These are phyloP conservation scores for Salix arbutifolia DNA, from an alignment of 345 rosid genomes.

Conservation along the genomic window DNA sequence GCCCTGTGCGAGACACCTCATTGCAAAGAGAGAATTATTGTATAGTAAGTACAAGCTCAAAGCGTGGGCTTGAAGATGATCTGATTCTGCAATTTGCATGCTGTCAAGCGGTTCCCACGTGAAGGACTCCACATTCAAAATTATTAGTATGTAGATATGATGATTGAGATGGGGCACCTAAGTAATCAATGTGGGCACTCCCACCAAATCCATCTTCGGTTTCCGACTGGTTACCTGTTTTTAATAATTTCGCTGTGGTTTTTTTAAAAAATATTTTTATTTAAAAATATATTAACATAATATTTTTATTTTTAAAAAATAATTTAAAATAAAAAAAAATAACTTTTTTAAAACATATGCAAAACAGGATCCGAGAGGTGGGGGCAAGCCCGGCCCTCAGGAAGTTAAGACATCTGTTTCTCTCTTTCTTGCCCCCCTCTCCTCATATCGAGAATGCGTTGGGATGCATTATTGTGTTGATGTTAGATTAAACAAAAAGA, in stretches of 20 bases:
- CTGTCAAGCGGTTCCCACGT: conserved; percentile 5
- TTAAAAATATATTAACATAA: too few relatives aligned
- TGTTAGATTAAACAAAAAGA: too few relatives aligned
- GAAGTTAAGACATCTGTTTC: not conserved
- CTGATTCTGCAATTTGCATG: not conserved
- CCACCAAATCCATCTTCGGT: conserved; percentile 30
- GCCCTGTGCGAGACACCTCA: not conserved
- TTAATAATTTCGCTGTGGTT: too few relatives aligned
- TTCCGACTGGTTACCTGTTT: not conserved
- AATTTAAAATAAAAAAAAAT: too few relatives aligned
- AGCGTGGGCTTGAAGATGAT: not conserved
- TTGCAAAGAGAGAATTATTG: not conserved
- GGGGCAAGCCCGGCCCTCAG: not conserved
- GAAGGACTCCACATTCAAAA: conserved; percentile 21
- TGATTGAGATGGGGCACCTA: conserved; percentile 39
- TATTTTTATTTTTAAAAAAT: too few relatives aligned
- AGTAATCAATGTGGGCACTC: conserved; percentile 36
- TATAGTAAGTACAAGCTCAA: not conserved
- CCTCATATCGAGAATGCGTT: too few relatives aligned
- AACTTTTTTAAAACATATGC: too few relatives aligned
- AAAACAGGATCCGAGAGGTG: not conserved
- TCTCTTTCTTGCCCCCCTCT: not conserved
- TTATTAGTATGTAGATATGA: conserved; percentile 4
- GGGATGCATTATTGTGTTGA: too few relatives aligned
- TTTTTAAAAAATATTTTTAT: too few relatives aligned